Evolutionary conservation across 163 green algal species (phyloP).

Genomic region (Picocystis sp.): DNA sequence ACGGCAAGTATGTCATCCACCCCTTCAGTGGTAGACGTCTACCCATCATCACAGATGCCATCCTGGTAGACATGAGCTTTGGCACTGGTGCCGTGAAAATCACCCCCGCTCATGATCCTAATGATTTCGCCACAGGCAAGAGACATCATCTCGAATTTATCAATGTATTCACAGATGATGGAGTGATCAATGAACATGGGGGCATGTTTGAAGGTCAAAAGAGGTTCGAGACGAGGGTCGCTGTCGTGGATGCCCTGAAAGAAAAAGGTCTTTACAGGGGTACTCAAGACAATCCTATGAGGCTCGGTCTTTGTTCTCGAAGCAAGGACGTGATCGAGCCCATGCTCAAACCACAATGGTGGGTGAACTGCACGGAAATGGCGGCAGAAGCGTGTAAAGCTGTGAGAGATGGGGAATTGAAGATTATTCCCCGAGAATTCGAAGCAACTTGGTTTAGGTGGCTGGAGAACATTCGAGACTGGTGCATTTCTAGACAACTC

Average conservation of each 20-base stretch:
- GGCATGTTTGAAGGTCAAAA: slow-evolving; percentile 65
- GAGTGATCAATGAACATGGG: slow-evolving; percentile 66
- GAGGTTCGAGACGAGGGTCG: slow-evolving; percentile 68
- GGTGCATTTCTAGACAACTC: slow-evolving; percentile 93
- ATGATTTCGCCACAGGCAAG: slow-evolving; percentile 89
- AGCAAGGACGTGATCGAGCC: slow-evolving; percentile 95
- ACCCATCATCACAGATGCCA: slow-evolving; percentile 83
- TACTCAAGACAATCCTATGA: slow-evolving; percentile 66
- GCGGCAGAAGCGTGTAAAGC: slow-evolving; percentile 48
- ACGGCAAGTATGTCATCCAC: slow-evolving; percentile 73
- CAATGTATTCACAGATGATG: slow-evolving; percentile 87
- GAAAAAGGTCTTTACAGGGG: slow-evolving; percentile 68
- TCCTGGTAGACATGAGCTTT: slow-evolving; percentile 92
- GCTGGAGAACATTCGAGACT: slow-evolving; percentile 96
- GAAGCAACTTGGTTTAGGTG: slow-evolving; percentile 61
- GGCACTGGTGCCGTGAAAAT: slow-evolving; percentile 84
- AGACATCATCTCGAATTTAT: slow-evolving; percentile 89
- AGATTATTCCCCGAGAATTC: slow-evolving; percentile 67
- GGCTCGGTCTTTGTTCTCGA: slow-evolving; percentile 79
- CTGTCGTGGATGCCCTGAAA: slow-evolving; percentile 66
- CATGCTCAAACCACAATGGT: slow-evolving; percentile 81
- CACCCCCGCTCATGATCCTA: slow-evolving; percentile 95
- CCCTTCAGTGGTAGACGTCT: slow-evolving; percentile 69
- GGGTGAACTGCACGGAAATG: slow-evolving; percentile 75
- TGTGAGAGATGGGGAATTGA: slow-evolving; percentile 51